phyloP scores from a whole-genome alignment of 208 protist genomes.

The Phytomonas francai region DNA sequence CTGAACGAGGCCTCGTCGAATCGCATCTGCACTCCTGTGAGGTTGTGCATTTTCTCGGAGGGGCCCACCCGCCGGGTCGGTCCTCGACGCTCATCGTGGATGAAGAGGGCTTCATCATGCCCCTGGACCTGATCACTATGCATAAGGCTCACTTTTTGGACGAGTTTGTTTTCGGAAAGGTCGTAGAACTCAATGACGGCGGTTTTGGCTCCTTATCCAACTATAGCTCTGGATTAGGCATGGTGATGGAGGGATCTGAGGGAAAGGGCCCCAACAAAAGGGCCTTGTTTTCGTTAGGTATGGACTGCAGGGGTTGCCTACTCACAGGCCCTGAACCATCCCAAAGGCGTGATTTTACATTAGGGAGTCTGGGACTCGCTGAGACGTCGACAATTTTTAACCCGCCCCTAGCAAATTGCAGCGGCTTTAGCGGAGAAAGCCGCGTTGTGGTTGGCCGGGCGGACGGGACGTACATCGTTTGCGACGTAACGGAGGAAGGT shows the following conservation, averaged over 20 bases:
- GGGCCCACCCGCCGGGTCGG: slow-evolving; percentile 8
- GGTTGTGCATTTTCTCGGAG: slow-evolving; percentile 23
- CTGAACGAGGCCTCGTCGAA: slow-evolving; percentile 9
- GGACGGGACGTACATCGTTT: slow-evolving; percentile 60
- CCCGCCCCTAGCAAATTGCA: slow-evolving; percentile 55
- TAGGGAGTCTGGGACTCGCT: not conserved
- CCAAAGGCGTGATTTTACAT: not conserved
- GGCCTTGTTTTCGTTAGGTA: slow-evolving; percentile 47
- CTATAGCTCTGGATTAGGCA: slow-evolving; percentile 30
- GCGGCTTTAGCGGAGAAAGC: slow-evolving; percentile 11
- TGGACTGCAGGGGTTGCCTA: slow-evolving; percentile 27
- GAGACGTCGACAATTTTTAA: slow-evolving; percentile 33
- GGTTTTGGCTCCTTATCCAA: slow-evolving; percentile 42
- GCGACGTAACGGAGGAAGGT: slow-evolving; percentile 17
- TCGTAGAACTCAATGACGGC: slow-evolving; percentile 8
- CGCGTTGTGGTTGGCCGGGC: slow-evolving; percentile 41
- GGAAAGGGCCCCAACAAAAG: not conserved
- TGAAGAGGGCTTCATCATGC: slow-evolving; percentile 56
- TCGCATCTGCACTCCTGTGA: slow-evolving; percentile 35
- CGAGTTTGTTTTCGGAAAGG: slow-evolving; percentile 28
- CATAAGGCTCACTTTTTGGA: slow-evolving; percentile 17
- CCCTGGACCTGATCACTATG: slow-evolving; percentile 21
- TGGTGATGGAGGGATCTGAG: slow-evolving; percentile 3
- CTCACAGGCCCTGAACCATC: not conserved
- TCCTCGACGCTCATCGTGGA: slow-evolving; percentile 34